Evolutionary conservation across 2,329 filamentous ascomycete species (phyloP).

Genomic region (Nectriaceae sp.): DNA sequence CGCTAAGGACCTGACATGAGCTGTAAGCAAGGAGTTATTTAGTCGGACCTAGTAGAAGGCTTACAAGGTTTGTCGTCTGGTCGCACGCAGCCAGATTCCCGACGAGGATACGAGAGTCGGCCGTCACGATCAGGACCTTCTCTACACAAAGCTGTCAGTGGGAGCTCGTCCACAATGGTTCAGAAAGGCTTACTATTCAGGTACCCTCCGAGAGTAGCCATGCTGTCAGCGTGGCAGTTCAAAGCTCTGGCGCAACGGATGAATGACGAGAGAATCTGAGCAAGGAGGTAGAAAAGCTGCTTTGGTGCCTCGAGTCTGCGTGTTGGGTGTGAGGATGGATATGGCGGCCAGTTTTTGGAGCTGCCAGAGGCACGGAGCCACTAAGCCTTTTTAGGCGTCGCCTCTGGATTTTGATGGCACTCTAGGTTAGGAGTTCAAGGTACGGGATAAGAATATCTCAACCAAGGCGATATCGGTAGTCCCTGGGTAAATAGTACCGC

Average conservation of each 20-base stretch:
- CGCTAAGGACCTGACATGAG: slow-evolving; percentile 65
- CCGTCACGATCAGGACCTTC: slow-evolving; percentile 88
- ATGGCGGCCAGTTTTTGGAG: too few species aligned
- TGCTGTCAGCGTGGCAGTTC: slow-evolving; percentile 19
- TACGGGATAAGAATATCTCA: too few species aligned
- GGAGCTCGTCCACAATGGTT: neutral
- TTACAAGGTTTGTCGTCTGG: slow-evolving; percentile 83
- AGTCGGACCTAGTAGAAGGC: slow-evolving; percentile 18
- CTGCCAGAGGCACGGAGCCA: too few species aligned
- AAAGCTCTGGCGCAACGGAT: neutral
- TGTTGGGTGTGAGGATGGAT: too few species aligned
- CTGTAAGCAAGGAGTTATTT: slow-evolving; percentile 15
- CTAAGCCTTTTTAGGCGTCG: too few species aligned
- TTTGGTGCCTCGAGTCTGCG: too few species aligned
- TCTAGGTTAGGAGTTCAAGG: too few species aligned
- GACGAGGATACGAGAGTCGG: slow-evolving; percentile 83
- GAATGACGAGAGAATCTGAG: too few species aligned
- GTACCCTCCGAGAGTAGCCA: slow-evolving; percentile 48
- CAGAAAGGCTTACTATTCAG: slow-evolving; percentile 41
- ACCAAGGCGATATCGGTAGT: too few species aligned
- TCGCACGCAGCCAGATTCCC: slow-evolving; percentile 86
- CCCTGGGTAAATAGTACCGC: too few species aligned
- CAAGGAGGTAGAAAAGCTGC: too few species aligned
- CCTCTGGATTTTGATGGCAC: too few species aligned
- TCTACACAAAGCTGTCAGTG: slow-evolving; percentile 53